Evolutionary conservation across 208 protist species (phyloP), one percentile per base, ranked within the genome.

Genomic region (Acanthamoeba sp.): DNA sequence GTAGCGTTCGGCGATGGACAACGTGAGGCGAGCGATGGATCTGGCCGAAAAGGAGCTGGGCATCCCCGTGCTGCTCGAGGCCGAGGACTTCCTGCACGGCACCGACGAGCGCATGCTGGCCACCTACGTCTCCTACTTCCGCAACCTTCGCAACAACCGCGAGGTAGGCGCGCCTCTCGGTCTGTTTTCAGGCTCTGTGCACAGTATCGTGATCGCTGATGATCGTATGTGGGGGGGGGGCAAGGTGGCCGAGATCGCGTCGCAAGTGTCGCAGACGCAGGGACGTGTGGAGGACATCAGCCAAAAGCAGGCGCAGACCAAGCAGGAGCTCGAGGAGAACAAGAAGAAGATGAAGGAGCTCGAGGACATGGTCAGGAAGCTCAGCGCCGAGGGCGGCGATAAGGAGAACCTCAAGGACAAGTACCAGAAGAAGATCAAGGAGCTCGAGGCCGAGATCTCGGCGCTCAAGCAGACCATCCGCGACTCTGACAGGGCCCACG

Each of bases 81-180:
- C 38, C 24, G 90, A 93, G 55, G 90, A 93, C 32, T 38, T 93
- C 62, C 5, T 93, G 14, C 7, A 24, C 7, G 55, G 55, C 48
- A 16, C 90, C n/a, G 90, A 93, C 6, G 90, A 93, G n/a, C 59
- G 48, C 18, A 71, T 66, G 32, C 48, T 93, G 40, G 32, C 48
- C 50, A 84, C 90, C 32, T 93, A 93, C 29, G 48, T 93, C 27
- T 93, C 90, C 34, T 93, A 93, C 66, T 93, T 93, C 90, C 90
- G 90, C 55, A 71, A 62, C 27, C 76, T 85, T 36, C 29, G 36
- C 80, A 88, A 62, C 80, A 24, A 52, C 45, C 24, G 32, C 20
- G n/a, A 27, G 38, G 76, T 85, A 20, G 45, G 80, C 6, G 40
- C n/a, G 24, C 1, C 9, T 36, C 16, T 78, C 18, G 69, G 1